These are phyloP conservation scores for Hyaloscypha hepaticicola DNA, from an alignment of 495 filamentous ascomycete species.

Conservation along the genomic window DNA sequence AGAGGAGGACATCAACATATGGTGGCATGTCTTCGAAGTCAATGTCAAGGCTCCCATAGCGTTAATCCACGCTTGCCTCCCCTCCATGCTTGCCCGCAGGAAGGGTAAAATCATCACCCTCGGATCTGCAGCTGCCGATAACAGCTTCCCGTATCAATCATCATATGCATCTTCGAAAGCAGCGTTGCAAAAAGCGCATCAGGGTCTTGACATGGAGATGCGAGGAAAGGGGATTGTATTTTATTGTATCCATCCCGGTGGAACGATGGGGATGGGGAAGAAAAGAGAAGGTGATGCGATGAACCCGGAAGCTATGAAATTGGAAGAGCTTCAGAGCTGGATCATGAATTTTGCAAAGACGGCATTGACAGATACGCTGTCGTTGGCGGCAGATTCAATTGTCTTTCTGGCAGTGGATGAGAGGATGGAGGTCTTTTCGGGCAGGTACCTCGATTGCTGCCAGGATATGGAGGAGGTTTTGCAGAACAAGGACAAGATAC, in stretches of 20 bases:
- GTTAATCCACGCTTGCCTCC: not conserved
- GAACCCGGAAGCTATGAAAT: no score
- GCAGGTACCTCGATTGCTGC: not conserved
- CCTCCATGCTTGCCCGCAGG: not conserved
- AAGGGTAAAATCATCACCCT: not conserved
- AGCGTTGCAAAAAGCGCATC: not conserved
- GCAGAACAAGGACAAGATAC: not conserved
- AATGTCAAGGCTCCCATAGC: not conserved
- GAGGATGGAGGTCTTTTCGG: not conserved
- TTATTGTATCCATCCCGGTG: no score
- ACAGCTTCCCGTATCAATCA: not conserved
- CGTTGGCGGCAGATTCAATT: not conserved
- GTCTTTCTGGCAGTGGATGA: not conserved
- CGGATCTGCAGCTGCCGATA: not conserved
- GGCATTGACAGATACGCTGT: not conserved
- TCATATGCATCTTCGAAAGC: not conserved
- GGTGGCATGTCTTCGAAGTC: not conserved
- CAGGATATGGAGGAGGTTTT: not conserved
- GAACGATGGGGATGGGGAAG: no score
- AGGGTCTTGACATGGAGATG: not conserved
- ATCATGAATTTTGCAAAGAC: no score
- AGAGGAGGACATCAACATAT: not conserved
- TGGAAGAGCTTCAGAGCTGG: no score
- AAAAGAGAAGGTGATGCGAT: no score
- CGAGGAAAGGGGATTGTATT: no score